These are phyloP conservation scores for Dothistroma pini DNA, from an alignment of 2,329 filamentous ascomycete species.

Conservation along the genomic window DNA sequence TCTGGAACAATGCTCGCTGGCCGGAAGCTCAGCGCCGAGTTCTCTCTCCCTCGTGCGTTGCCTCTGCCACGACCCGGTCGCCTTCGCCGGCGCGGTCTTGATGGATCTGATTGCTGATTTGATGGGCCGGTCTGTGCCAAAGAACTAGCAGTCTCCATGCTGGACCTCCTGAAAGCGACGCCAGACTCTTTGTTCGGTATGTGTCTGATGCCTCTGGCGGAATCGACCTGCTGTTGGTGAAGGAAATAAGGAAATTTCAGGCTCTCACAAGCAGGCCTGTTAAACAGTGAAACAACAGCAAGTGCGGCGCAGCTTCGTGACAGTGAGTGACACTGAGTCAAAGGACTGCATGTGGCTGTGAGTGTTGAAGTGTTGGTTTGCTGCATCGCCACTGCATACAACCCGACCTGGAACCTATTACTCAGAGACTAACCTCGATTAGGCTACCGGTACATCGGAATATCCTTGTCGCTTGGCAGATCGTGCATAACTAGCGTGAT, in stretches of 20 bases:
- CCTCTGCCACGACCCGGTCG: slow-evolving; percentile 30
- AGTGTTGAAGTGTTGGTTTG: neutral
- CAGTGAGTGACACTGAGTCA: slow-evolving; percentile 11
- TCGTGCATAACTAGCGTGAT: neutral
- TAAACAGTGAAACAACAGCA: slow-evolving; percentile 14
- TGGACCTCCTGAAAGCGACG: neutral
- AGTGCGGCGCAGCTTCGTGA: neutral
- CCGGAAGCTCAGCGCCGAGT: slow-evolving; percentile 29
- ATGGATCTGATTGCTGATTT: slow-evolving; percentile 7
- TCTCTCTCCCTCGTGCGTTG: slow-evolving; percentile 24
- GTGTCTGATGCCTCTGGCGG: neutral
- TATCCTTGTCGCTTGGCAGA: neutral
- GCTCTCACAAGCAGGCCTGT: slow-evolving; percentile 19
- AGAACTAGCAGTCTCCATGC: slow-evolving; percentile 11
- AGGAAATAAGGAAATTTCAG: slow-evolving; percentile 13
- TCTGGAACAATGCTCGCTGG: slow-evolving; percentile 34
- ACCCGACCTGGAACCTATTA: too few relatives aligned
- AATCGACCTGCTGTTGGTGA: neutral
- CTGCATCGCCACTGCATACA: neutral
- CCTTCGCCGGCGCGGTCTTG: slow-evolving; percentile 10
- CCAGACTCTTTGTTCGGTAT: neutral
- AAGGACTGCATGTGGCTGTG: neutral
- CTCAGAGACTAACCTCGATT: neutral
- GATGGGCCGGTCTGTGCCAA: slow-evolving; percentile 7
- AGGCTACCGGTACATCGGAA: neutral